Conservation (phyloP, 2,329 filamentous ascomycete genomes). For the Aspergillus fijiensis region DNA sequence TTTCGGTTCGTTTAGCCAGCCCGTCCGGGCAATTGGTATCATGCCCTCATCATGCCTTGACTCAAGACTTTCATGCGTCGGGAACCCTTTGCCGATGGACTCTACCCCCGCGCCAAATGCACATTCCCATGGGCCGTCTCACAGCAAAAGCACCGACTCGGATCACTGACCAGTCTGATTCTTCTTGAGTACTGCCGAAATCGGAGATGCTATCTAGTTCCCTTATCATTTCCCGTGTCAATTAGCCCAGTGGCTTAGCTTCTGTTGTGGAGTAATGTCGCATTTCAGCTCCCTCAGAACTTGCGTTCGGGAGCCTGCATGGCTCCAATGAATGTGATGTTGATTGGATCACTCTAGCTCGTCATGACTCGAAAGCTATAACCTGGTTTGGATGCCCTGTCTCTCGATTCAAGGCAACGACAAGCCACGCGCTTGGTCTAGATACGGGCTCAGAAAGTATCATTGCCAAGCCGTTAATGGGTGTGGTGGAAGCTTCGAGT, state of each 20-base stretch:
- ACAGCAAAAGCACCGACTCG: too few relatives aligned
- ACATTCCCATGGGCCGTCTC: background rate
- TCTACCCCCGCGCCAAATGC: background rate
- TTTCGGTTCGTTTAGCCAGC: background rate
- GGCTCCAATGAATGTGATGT: background rate
- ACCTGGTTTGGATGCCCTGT: background rate
- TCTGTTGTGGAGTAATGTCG: background rate
- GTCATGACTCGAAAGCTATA: background rate
- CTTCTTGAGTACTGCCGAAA: background rate
- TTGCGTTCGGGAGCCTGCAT: background rate
- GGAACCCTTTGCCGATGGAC: background rate
- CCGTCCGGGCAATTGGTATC: background rate
- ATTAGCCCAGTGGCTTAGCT: background rate
- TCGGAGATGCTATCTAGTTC: background rate
- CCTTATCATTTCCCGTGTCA: too few relatives aligned
- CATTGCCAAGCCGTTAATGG: background rate
- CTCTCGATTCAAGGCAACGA: background rate
- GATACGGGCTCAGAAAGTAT: background rate
- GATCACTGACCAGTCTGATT: too few relatives aligned
- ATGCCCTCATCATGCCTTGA: background rate
- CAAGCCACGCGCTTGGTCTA: too few relatives aligned
- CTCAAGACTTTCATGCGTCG: background rate
- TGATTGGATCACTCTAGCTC: background rate
- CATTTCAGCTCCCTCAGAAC: background rate
- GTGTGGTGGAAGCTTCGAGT: background rate